Conservation (phyloP, 1,284 basidiomycete genomes). For the Fistulina hepatica region DNA sequence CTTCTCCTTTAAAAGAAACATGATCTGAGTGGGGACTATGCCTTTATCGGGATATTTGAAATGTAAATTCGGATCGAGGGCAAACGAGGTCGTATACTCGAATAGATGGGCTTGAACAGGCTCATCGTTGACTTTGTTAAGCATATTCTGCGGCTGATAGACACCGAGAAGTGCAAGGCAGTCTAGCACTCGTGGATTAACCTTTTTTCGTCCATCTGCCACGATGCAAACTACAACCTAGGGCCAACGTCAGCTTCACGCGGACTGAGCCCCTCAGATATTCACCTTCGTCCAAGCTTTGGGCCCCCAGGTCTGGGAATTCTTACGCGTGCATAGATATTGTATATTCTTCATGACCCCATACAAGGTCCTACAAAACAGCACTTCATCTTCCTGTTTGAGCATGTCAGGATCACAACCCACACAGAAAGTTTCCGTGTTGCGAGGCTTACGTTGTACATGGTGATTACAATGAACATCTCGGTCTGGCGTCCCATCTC, state of each 20-base stretch:
- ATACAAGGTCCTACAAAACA: conserved; percentile 91
- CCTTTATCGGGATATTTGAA: conserved; percentile 95
- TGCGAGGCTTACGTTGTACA: conserved; percentile 94
- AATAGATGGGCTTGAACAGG: conserved; percentile 91
- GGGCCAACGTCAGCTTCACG: conserved; percentile 1
- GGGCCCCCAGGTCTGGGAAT: conserved; percentile 91
- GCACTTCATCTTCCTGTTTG: conserved; percentile 83
- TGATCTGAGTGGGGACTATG: conserved; percentile 87
- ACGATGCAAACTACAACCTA: conserved; percentile 94
- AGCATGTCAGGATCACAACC: conserved; percentile 4
- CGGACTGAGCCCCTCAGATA: neutral
- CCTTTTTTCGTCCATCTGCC: conserved; percentile 85
- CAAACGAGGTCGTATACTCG: conserved; percentile 92
- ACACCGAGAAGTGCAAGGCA: conserved; percentile 76
- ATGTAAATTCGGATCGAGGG: conserved; percentile 77
- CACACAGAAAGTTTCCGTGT: conserved; percentile 20
- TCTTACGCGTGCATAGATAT: conserved; percentile 87
- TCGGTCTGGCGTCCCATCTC: conserved; percentile 77
- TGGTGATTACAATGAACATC: conserved; percentile 89
- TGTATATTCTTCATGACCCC: conserved; percentile 91
- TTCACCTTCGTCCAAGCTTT: conserved; percentile 93
- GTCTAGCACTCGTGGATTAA: conserved; percentile 91
- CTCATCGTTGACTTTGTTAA: conserved; percentile 80
- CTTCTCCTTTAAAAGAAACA: conserved; percentile 90
- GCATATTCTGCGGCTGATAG: conserved; percentile 79